phyloP scores from a whole-genome alignment of 345 rosid genomes.

The Capsella bursapastoris region DNA sequence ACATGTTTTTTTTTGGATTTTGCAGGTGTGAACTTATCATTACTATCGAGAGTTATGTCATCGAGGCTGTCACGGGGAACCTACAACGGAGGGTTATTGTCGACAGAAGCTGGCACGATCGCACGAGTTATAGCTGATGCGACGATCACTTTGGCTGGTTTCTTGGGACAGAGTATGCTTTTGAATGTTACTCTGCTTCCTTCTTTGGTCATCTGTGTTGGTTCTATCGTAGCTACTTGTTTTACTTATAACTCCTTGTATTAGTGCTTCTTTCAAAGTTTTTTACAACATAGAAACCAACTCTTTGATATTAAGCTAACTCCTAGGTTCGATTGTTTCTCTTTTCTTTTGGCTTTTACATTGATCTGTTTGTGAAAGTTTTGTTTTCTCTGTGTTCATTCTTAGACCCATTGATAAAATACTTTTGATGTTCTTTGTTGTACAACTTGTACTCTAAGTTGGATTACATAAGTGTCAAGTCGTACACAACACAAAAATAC shows the following conservation, averaged over 20 bases:
- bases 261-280: conserved; percentile 43
- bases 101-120: conserved; percentile 92
- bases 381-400: not conserved
- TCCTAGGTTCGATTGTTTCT: not conserved
- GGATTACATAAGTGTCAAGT: too few relatives aligned
- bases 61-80: conserved; percentile 93
- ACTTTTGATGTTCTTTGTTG: not conserved
- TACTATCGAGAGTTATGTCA: conserved; percentile 93
- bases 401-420: not conserved
- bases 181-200: conserved; percentile 85
- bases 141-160: conserved; percentile 88
- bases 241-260: conserved; percentile 89
- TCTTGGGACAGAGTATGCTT: conserved; percentile 66
- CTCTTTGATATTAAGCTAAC: not conserved
- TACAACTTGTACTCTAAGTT: too few relatives aligned
- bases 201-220: conserved; percentile 67
- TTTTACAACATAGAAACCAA: not conserved
- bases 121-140: conserved; percentile 92
- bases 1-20: not conserved
- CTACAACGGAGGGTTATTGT: conserved; percentile 85
- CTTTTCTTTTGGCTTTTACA: not conserved
- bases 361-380: not conserved
- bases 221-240: conserved; percentile 81
- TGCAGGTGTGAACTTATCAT: conserved; percentile 86
- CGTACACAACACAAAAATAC: too few relatives aligned